These are phyloP conservation scores for Fragosphaeria purpurea DNA, from an alignment of 2,329 filamentous ascomycete genomes.

Conservation along the genomic window DNA sequence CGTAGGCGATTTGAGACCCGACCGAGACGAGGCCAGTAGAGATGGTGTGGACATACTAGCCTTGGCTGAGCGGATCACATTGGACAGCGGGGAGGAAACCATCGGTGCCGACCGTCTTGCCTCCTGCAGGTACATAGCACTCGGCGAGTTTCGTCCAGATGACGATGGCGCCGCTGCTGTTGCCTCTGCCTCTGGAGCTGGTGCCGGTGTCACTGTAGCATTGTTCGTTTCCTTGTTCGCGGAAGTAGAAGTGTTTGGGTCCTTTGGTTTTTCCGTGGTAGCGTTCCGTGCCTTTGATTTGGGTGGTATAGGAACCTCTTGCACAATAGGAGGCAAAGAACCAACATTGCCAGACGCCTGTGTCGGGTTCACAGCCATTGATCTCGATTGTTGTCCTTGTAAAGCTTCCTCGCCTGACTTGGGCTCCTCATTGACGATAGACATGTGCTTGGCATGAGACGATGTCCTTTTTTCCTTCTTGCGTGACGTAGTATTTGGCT, in stretches of 20 bases:
- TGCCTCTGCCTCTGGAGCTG: too few relatives aligned
- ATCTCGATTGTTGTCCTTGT: not conserved
- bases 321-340: conserved; percentile 28
- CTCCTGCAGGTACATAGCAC: conserved; percentile 26
- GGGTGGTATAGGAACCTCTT: conserved; percentile 25
- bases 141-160: conserved; percentile 14
- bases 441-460: conserved; percentile 8
- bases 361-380: not conserved
- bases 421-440: conserved; percentile 2
- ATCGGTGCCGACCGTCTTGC: conserved; percentile 23
- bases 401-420: not conserved
- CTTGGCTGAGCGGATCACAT: conserved; percentile 10
- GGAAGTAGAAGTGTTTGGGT: too few relatives aligned
- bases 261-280: not conserved
- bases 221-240: too few relatives aligned
- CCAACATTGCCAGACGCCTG: conserved; percentile 16
- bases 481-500: not conserved
- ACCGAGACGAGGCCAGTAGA: not conserved
- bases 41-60: conserved; percentile 4
- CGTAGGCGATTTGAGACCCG: not conserved
- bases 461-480: conserved; percentile 7
- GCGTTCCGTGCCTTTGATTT: conserved; percentile 12
- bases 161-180: not conserved
- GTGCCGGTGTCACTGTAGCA: too few relatives aligned
- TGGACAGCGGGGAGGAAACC: conserved; percentile 12